These are phyloP conservation scores for Byssochlamys sp. DNA, from an alignment of 2,329 filamentous ascomycete genomes.

Conservation along the genomic window DNA sequence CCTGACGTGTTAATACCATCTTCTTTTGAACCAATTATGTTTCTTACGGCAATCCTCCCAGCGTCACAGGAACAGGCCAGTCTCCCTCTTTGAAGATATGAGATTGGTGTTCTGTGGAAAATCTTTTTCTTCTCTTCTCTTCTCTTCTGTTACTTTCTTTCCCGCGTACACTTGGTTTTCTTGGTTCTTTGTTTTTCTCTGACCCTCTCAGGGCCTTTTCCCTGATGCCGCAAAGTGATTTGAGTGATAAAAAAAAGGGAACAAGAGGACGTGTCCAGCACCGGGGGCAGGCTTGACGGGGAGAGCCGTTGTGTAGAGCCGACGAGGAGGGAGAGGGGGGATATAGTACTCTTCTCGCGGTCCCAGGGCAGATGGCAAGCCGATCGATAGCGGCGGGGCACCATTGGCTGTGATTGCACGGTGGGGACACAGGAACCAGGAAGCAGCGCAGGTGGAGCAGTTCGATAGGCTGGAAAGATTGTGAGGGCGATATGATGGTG, in stretches of 20 bases:
- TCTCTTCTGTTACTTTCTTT: background rate
- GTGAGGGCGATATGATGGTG: background rate
- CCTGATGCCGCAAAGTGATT: background rate
- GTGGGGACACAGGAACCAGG: background rate
- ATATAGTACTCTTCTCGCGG: background rate
- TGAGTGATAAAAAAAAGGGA: background rate
- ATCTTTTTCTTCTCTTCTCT: slow-evolving; percentile 1
- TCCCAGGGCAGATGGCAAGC: background rate
- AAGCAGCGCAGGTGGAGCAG: background rate
- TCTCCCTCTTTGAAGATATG: slow-evolving; percentile 8
- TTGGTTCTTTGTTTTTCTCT: background rate
- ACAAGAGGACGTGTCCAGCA: background rate
- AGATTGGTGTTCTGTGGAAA: background rate
- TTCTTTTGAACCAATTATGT: slow-evolving; percentile 39
- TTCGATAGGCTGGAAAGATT: background rate
- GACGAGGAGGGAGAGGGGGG: background rate
- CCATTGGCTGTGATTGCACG: background rate
- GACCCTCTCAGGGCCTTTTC: background rate
- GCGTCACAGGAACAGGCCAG: slow-evolving; percentile 8
- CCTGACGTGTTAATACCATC: slow-evolving; percentile 52
- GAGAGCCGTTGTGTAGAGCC: background rate
- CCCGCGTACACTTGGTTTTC: background rate
- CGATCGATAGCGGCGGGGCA: background rate
- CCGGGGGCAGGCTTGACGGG: background rate
- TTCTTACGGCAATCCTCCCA: slow-evolving; percentile 42